Evolutionary conservation across 1,139 yeast genomes (phyloP).

Genomic region (Kodamaea derodonti): DNA sequence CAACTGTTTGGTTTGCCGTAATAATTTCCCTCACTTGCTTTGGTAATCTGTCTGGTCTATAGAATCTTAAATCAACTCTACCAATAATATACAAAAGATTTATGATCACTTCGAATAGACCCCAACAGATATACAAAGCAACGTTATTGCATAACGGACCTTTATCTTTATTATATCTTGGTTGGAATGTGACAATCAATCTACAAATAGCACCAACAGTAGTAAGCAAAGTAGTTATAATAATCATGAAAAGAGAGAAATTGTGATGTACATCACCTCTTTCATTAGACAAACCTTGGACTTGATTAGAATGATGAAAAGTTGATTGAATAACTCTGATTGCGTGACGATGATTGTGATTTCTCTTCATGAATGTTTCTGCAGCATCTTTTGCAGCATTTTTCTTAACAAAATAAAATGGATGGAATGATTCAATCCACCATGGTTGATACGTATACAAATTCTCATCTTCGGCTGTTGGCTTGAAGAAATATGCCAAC

Average conservation of each 20-base stretch:
- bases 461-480: constrained; percentile 39
- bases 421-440: constrained; percentile 44
- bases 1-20: constrained; percentile 36
- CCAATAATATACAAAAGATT: constrained; percentile 37
- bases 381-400: constrained; percentile 40
- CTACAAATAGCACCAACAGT: constrained; percentile 31
- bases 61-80: constrained; percentile 44
- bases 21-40: constrained; percentile 33
- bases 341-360: constrained; percentile 42
- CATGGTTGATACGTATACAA: constrained; percentile 45
- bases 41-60: constrained; percentile 44
- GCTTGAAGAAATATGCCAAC: constrained; percentile 40
- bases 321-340: constrained; percentile 44
- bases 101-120: constrained; percentile 33
- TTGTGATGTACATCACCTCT: constrained; percentile 40
- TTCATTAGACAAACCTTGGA: constrained; percentile 38
- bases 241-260: constrained; percentile 29
- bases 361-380: constrained; percentile 40
- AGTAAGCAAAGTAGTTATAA: constrained; percentile 31
- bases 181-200: constrained; percentile 31
- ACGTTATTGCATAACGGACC: constrained; percentile 23
- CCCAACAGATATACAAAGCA: constrained; percentile 39
- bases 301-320: constrained; percentile 38
- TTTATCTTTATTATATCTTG: constrained; percentile 16
- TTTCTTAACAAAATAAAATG: constrained; percentile 39